Evolutionary conservation across 192 early-diverging fungal species (phyloP).

Genomic region (Endogone sp.): DNA sequence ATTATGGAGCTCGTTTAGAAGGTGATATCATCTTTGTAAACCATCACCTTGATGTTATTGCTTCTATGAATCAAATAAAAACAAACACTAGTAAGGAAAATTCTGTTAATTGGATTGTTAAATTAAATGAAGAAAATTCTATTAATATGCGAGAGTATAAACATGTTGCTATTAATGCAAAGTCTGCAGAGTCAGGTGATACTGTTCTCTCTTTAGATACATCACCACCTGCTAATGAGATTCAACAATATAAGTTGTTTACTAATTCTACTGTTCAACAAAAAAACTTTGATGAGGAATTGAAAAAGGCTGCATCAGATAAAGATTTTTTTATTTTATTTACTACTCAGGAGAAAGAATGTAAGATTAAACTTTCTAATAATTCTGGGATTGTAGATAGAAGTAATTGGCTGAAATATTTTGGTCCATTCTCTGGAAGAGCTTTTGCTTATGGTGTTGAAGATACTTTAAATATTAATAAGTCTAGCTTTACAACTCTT

Average conservation of each 20-base stretch:
- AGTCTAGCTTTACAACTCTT: conserved; percentile 6
- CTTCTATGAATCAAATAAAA: conserved; percentile 16
- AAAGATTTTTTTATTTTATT: conserved; percentile 31
- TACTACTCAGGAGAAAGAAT: conserved; percentile 9
- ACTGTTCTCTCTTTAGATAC: conserved; percentile 16
- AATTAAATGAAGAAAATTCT: conserved; percentile 7
- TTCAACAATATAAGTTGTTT: conserved; percentile 26
- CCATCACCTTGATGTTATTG: conserved; percentile 13
- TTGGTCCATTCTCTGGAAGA: conserved; percentile 29
- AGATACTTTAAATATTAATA: conserved; percentile 17
- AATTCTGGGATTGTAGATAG: conserved; percentile 25
- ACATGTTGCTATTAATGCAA: conserved; percentile 20
- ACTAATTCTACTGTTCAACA: conserved; percentile 1
- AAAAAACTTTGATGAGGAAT: conserved; percentile 15
- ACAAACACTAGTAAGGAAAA: conserved; percentile 13
- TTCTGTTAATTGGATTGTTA: conserved; percentile 4
- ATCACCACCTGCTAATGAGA: conserved; percentile 11
- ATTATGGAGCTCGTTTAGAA: conserved; percentile 22
- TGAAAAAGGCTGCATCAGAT: conserved; percentile 20
- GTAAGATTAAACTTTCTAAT: conserved; percentile 17
- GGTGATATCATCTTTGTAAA: conserved; percentile 23
- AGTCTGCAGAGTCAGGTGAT: conserved; percentile 18
- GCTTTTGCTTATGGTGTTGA: conserved; percentile 15
- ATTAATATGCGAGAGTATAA: conserved; percentile 14
- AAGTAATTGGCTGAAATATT: conserved; percentile 18